Evolutionary conservation across 2,329 filamentous ascomycete genomes (phyloP), one percentile per base, ranked within the genome.

Genomic region (Drechslerella coelobrocha): DNA sequence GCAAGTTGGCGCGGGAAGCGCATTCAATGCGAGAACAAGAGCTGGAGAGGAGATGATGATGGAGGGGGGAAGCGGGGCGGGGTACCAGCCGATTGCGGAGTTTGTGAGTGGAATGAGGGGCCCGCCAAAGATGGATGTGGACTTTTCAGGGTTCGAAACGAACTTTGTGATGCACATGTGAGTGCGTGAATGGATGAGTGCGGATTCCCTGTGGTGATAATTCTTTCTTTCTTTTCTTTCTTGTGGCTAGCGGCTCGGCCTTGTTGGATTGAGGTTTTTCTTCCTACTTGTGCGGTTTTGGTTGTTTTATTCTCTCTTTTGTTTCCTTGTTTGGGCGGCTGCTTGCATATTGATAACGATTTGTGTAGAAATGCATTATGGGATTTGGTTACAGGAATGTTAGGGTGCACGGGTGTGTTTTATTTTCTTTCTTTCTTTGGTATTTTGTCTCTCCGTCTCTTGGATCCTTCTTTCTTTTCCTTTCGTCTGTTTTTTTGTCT

Each of bases 81-180:
- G 14, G 14, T 66, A 59, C 19, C 61, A 66, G 31, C 51, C 51
- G 14, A 57, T 65, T 21, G 23, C 45, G 4, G 51, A 60, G 9
- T 62, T 50, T 48, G 21, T 34, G 17, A 17, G 24, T 2, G 37
- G 50, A 8, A n/a, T 47, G 14, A 39, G 37, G 19, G 47, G 65
- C n/a, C 21, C 27, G 27, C 48, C 53, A 10, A 71, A 39, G 59
- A 71, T 71, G 66, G 66, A 71, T 45, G 66, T 71, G 14, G 66
- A 71, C 19, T 71, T 71, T 55, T 71, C 66, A 1, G 66, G 59
- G 23, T 71, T 71, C 37, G 66, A 71, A 29, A 71, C 66, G 17
- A 62, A 71, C 43, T 60, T 63, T 19, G 37, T 62, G n/a, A 71
- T 53, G 43, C 63, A 45, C 21, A 4, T 45, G n/a, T 45, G 19